Evolutionary conservation across 2,329 filamentous ascomycete species (phyloP).

Genomic region (Cordyceps militaris): DNA sequence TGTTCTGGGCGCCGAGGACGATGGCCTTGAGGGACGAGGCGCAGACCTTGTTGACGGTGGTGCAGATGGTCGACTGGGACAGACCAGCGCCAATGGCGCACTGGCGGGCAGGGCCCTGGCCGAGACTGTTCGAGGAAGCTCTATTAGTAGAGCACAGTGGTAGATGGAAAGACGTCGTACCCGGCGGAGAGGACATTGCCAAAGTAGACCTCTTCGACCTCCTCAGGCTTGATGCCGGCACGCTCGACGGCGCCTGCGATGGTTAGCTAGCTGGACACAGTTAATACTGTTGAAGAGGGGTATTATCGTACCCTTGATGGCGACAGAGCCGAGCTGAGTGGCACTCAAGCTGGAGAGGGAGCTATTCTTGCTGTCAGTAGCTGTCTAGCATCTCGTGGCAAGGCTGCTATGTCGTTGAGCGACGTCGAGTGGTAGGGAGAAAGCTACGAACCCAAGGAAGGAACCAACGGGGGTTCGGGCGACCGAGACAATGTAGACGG

Average conservation of each 20-base stretch:
- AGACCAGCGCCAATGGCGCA: constrained; percentile 87
- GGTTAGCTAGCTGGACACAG: constrained; percentile 13
- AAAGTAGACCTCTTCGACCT: constrained; percentile 95
- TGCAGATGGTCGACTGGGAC: constrained; percentile 69
- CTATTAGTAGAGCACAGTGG: neutral
- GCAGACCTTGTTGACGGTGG: constrained; percentile 98
- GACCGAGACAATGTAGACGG: constrained; percentile 93
- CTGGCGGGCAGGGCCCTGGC: constrained; percentile 93
- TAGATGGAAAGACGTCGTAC: constrained; percentile 42
- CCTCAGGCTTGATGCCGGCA: constrained; percentile 77
- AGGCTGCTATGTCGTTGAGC: neutral
- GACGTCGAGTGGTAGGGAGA: constrained; percentile 5
- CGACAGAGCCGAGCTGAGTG: constrained; percentile 78
- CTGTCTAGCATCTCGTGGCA: neutral
- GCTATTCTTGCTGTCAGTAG: constrained; percentile 38
- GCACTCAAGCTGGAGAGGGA: constrained; percentile 84
- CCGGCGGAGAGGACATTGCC: constrained; percentile 97
- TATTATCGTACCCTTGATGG: constrained; percentile 70
- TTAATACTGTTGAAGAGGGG: neutral
- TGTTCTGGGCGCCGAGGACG: constrained; percentile 90
- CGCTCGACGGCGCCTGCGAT: constrained; percentile 68
- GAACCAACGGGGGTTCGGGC: constrained; percentile 87
- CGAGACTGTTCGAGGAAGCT: constrained; percentile 53
- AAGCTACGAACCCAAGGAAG: constrained; percentile 69
- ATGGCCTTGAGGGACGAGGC: constrained; percentile 92